Base-by-base conservation (phyloP, 306 rosid species). In the Leucaena leucocephala region DNA sequence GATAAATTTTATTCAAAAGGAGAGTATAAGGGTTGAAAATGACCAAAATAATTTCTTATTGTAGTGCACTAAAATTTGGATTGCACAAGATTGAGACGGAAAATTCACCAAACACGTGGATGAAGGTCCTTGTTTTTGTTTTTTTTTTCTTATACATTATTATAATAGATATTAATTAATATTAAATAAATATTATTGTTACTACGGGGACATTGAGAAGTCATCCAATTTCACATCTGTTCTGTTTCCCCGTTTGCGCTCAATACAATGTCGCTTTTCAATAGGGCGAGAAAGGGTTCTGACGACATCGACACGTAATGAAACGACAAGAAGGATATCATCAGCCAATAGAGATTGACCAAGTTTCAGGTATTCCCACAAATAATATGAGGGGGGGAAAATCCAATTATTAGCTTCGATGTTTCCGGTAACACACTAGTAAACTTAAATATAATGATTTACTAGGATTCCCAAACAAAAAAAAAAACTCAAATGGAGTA, bases 71-170 rank as follows among this genome's bases (percentile, higher is more conserved):
- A 72, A 73, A 78, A 76, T 59, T 15, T 50, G 15, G 63, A 65
- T 8, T 4, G 48, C 8, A 8, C 34, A 66, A 66, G 71, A 80
- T 27, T 71, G 72, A 17, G 75, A 75, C 62, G 42, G 71, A 55
- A 61, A 74, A 2, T 6, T 17, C 81, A 71, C 71, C 54, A 54
- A 75, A 82, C 86, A 85, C 84, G 82, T 85, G 88, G 82, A 70
- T 55, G 72, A 49, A 58, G 57, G 10, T 0, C 17, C 7, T 22
- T n/a, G 33, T 17, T 22, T 4, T 21, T 13, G 21, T 8, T 17
- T 22, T 4, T 21, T 13, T 34, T 8, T 42, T 3, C 9, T 0
- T 6, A 40, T 36, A 7, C 42, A 15, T 46, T 46, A 4, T 64
- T 2, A 22, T 44, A 52, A 48, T 50, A 45, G 10, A 21, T 19